Conservation (phyloP, 441 rosid species). For the Sinapis alba region DNA sequence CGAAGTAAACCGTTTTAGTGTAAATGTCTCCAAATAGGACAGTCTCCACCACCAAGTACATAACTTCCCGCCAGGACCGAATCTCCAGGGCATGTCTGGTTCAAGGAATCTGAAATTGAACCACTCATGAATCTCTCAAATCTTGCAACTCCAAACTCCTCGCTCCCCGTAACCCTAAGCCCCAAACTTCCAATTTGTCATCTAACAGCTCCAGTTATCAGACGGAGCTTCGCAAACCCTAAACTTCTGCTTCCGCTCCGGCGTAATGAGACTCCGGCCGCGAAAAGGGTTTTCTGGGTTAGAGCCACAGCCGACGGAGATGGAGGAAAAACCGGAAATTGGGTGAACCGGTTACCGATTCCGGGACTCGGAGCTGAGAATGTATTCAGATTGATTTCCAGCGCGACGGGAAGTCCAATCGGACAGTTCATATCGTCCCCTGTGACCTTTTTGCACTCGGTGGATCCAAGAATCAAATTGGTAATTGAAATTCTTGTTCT, state of each 20-base stretch:
- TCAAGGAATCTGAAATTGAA: slow-evolving; percentile 17
- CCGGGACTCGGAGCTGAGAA: slow-evolving; percentile 69
- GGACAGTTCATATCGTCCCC: slow-evolving; percentile 86
- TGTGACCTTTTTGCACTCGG: slow-evolving; percentile 75
- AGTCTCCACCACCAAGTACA: not conserved
- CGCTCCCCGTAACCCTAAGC: slow-evolving; percentile 30
- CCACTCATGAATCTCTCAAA: slow-evolving; percentile 48
- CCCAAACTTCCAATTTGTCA: slow-evolving; percentile 21
- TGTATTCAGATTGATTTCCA: slow-evolving; percentile 68
- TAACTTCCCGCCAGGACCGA: not conserved
- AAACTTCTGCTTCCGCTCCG: slow-evolving; percentile 19
- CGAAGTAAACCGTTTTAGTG: not conserved
- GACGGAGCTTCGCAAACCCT: slow-evolving; percentile 21
- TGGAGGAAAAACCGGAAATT: slow-evolving; percentile 48
- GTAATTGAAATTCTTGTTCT: slow-evolving; percentile 33
- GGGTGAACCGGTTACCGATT: slow-evolving; percentile 66
- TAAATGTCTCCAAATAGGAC: not conserved
- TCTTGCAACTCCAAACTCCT: slow-evolving; percentile 35
- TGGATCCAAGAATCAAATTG: slow-evolving; percentile 89
- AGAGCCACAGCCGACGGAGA: slow-evolving; percentile 50
- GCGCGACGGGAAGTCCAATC: slow-evolving; percentile 85
- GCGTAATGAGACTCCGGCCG: not conserved
- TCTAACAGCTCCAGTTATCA: slow-evolving; percentile 5
- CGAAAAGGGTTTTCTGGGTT: slow-evolving; percentile 37
- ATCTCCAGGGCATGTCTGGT: not conserved